Evolutionary conservation across 441 rosid species (phyloP).

Genomic region (Gossypium gossypioides): DNA sequence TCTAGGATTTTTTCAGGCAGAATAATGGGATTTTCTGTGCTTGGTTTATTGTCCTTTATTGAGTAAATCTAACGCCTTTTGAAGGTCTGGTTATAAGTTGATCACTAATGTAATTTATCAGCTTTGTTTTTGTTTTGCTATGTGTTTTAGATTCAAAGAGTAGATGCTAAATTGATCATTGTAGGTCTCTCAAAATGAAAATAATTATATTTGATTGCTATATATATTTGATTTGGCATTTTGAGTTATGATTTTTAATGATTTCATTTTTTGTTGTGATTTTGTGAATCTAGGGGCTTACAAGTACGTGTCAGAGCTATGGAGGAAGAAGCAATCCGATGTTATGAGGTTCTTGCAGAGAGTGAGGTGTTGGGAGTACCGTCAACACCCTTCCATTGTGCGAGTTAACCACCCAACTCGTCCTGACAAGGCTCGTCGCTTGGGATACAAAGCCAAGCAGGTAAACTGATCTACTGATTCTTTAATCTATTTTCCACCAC

Average conservation of each 20-base stretch:
- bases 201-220: neutral
- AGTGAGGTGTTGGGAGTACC: slow-evolving; percentile 72
- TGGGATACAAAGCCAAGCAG: slow-evolving; percentile 75
- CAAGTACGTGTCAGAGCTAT: slow-evolving; percentile 41
- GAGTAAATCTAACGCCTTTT: neutral
- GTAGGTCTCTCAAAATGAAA: neutral
- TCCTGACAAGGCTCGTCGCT: slow-evolving; percentile 59
- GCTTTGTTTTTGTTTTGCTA: neutral
- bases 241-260: neutral
- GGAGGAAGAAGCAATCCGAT: slow-evolving; percentile 65
- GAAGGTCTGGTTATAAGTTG: neutral
- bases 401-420: slow-evolving; percentile 56
- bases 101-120: neutral
- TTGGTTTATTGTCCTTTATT: neutral
- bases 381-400: slow-evolving; percentile 58
- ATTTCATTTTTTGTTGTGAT: neutral
- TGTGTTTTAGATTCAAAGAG: neutral
- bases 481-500: no score
- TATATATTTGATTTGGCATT: neutral
- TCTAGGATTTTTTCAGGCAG: neutral
- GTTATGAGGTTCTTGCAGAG: slow-evolving; percentile 66
- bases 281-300: slow-evolving; percentile 30
- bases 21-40: neutral
- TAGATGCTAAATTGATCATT: neutral
- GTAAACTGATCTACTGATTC: slow-evolving; percentile 10